Base-by-base conservation (phyloP, 768 basidiomycete species). In the Lentinula detonsa region DNA sequence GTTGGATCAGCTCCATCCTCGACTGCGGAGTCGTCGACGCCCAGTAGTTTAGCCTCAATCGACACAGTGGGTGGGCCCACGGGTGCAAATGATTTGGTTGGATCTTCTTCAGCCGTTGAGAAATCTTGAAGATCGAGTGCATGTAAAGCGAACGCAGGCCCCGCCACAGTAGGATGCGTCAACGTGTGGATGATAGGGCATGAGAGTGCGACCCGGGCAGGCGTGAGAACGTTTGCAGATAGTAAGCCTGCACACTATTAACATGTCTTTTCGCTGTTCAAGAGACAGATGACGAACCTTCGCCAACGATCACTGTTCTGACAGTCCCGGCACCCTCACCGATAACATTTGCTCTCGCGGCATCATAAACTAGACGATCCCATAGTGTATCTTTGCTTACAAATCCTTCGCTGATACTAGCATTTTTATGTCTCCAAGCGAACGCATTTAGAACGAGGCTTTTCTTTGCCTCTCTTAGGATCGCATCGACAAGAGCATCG, bases 21-120 rank as follows among this genome's bases (percentile, higher is more conserved):
- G 7, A 92, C 76, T 9, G 72, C 71, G 1, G 76, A 77, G 58
- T 95, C 91, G 46, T 87, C 76, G 9, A 91, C 82, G 0, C 80
- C 86, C 0, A 80, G 68, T n/a, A 98, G 78, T 69, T 93, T 89
- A 5, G 83, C 85, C 71, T 97, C 95, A 0, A 94, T 77, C 67
- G 95, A 95, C 58, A 87, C 78, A n/a, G 85, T 82, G 2, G 95
- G 95, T 3, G 93, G 87, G 4, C 94, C 95, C 11, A 84, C 82
- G 66, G 81, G 81, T 3, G 80, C 78, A 34, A 72, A 65, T 1
- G 70, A 59, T 40, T 74, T 72, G 5, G 65, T 61, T 4, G 71
- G 65, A 18, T 71, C 70, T n/a, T 71, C 71, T 0, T 69, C 68
- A 4, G 63, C 60, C 4, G 71, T 65, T 3, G 82, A 78, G 70